Base-by-base conservation (phyloP, 163 green algal species). In the Chloroidium sp. region DNA sequence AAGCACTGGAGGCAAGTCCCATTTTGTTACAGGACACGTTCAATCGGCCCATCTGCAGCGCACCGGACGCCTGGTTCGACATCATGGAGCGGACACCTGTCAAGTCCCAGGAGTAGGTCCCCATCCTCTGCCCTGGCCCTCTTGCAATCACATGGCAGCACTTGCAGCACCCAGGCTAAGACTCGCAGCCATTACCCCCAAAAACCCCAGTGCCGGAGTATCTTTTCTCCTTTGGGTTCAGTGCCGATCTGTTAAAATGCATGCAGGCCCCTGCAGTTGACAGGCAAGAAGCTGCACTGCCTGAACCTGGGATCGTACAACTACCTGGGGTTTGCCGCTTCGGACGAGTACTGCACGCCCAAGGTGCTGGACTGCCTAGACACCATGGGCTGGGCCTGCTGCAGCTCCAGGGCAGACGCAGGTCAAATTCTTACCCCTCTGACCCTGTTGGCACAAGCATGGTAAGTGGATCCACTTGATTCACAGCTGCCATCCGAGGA, bases 281-380 rank as follows among this genome's bases (percentile, higher is more conserved):
- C 91, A 0, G 93, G 87, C 2, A 81, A 82, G 6, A 88, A 77
- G 0, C 84, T 76, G 74, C 82, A 84, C 12, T 98, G 93, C 89
- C 88, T 99, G 4, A 99, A 99, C 87, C 88, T 99, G 74, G 93
- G 94, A 1, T 97, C 90, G 0, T 99, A 99, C 87, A 99, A 99
- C 88, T 99, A 99, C 84, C 91, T 99, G 13, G 96, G 96, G 61
- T 99, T 99, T 91, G 96, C 93, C 58, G 92, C 92, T n/a, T 76
- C 89, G 4, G 96, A 99, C 83, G 79, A 88, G 61, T 98, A 98
- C 87, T 99, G 96, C 91, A 99, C 96, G 0, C 94, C 93, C 0
- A 84, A 89, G 0, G 96, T 97, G 4, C 79, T 94, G n/a, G 80
- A 93, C 1, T 90, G 90, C 1, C 78, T 98, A 62, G 68, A 89